A percentile compares a stretch with the other conserved stretches of the same genome.
Conservation (phyloP, 345 rosid genomes). For the Dimocarpus longan region DNA sequence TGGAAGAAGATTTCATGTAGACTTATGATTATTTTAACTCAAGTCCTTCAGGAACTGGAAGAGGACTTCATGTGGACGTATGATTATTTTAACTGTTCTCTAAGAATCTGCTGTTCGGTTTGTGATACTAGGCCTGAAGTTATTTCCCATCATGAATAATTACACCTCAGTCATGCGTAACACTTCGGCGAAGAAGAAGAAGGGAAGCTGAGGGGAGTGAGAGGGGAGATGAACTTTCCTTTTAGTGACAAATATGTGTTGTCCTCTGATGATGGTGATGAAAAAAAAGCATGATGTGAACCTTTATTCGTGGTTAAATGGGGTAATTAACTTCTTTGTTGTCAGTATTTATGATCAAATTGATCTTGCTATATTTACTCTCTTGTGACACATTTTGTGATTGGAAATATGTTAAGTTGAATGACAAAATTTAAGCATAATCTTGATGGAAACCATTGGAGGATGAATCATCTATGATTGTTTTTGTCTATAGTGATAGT, state of each 20-base stretch:
- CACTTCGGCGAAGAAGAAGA: constrained; percentile 1
- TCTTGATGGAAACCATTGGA: too few relatives aligned
- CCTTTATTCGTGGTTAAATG: constrained; percentile 8
- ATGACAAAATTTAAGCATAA: too few relatives aligned
- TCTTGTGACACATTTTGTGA: not conserved
- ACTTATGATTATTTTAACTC: constrained; percentile 25
- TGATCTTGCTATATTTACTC: not conserved
- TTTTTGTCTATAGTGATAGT: too few relatives aligned
- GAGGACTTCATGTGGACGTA: constrained; percentile 87
- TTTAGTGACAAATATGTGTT: constrained; percentile 3
- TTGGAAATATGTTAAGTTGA: too few relatives aligned
- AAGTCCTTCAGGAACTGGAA: constrained; percentile 95
- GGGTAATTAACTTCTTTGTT: not conserved
- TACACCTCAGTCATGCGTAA: constrained; percentile 8
- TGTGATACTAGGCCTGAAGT: constrained; percentile 25
- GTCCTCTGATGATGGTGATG: constrained; percentile 21
- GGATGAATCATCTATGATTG: too few relatives aligned
- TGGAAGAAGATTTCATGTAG: constrained; percentile 98
- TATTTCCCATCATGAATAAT: constrained; percentile 30
- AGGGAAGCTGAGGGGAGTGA: constrained; percentile 3
- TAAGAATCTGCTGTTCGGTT: constrained; percentile 23
- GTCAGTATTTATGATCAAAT: not conserved
- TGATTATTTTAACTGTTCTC: not conserved
- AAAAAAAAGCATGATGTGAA: constrained; percentile 8
- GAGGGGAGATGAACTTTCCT: constrained; percentile 23